These are phyloP conservation scores for Croton setiger DNA, from an alignment of 441 rosid species.

Conservation along the genomic window DNA sequence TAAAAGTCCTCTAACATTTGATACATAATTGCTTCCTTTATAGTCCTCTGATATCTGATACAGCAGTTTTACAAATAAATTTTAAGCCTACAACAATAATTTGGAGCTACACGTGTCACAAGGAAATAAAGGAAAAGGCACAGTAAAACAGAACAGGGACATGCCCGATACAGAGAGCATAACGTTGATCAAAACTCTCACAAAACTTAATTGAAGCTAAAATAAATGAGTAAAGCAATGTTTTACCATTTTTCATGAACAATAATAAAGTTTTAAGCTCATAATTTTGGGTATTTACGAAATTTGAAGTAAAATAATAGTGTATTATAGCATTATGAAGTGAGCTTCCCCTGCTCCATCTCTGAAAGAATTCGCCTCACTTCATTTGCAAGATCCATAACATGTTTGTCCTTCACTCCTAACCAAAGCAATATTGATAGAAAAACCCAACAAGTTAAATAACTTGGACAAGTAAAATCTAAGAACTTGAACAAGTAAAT, in stretches of 20 bases:
- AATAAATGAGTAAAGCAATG: not conserved
- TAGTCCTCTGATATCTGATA: too few species aligned
- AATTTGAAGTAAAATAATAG: not conserved
- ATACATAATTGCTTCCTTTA: too few species aligned
- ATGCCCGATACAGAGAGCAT: too few species aligned
- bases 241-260: not conserved
- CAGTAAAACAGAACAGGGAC: too few species aligned
- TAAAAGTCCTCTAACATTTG: not conserved
- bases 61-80: too few species aligned
- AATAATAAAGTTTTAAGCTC: not conserved
- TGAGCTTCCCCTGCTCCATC: conserved; percentile 14
- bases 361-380: conserved; percentile 55
- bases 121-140: too few species aligned
- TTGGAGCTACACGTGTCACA: not conserved
- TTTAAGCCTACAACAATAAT: too few species aligned
- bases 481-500: conserved; percentile 4
- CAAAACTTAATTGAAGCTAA: not conserved
- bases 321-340: conserved; percentile 13
- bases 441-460: not conserved
- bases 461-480: too few species aligned
- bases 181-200: too few species aligned
- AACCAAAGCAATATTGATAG: not conserved
- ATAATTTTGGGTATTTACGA: not conserved
- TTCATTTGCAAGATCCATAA: conserved; percentile 64
- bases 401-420: conserved; percentile 75